Evolutionary conservation across 2,329 filamentous ascomycete genomes (phyloP).

Genomic region (Aspergillus tanneri): DNA sequence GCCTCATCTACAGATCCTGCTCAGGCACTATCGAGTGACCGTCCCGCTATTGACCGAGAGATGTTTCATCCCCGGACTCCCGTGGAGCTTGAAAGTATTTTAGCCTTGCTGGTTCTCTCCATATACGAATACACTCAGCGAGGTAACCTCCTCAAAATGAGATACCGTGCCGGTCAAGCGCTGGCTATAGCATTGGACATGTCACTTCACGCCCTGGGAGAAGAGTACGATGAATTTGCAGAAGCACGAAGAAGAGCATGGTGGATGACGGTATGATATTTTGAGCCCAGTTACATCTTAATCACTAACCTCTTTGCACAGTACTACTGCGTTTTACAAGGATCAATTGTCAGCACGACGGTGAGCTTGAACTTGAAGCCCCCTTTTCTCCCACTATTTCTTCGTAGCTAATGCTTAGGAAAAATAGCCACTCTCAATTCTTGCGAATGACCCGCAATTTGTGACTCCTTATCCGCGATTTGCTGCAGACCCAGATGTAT

Average conservation of each 20-base stretch:
- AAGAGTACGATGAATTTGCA: constrained; percentile 36
- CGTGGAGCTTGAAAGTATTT: constrained; percentile 42
- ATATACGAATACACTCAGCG: constrained; percentile 49
- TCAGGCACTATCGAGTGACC: constrained; percentile 37
- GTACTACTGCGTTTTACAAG: constrained; percentile 48
- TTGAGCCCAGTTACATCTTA: not conserved
- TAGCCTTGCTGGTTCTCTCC: constrained; percentile 44
- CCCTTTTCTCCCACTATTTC: not conserved
- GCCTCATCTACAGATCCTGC: constrained; percentile 42
- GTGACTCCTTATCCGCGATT: constrained; percentile 44
- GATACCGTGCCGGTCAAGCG: constrained; percentile 46
- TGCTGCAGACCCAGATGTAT: constrained; percentile 42
- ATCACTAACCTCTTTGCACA: constrained; percentile 17
- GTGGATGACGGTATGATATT: constrained; percentile 47
- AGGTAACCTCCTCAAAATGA: constrained; percentile 49
- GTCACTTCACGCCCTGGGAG: constrained; percentile 39
- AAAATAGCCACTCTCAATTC: constrained; percentile 42
- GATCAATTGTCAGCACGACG: constrained; percentile 46
- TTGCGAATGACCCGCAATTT: constrained; percentile 46
- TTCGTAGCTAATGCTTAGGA: constrained; percentile 13
- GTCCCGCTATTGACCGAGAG: constrained; percentile 33
- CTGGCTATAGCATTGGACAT: constrained; percentile 46
- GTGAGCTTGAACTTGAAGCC: constrained; percentile 27
- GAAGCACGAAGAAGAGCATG: constrained; percentile 47
- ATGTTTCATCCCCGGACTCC: constrained; percentile 41